Evolutionary conservation across 345 rosid genomes (phyloP).

Genomic region (Citrus cavaleriei): DNA sequence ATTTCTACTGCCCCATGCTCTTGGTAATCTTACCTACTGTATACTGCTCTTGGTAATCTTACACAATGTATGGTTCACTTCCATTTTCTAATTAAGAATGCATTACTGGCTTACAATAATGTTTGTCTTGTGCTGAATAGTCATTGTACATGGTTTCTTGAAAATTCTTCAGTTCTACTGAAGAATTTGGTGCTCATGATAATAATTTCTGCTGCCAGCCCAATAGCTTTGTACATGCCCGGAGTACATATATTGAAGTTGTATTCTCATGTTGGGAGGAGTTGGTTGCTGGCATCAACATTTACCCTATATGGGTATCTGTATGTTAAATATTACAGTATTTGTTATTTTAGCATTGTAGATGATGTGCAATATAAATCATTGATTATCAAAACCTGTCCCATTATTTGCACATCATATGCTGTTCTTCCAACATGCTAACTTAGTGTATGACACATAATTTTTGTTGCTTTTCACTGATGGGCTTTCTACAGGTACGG

Average conservation of each 20-base stretch:
- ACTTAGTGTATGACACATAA: background rate
- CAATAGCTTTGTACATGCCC: background rate
- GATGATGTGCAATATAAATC: background rate
- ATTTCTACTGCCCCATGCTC: background rate
- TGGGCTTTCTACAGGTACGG: constrained; percentile 52
- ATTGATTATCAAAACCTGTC: background rate
- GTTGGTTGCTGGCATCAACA: background rate
- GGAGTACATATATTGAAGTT: background rate
- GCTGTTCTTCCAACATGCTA: background rate
- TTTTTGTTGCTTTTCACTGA: constrained; percentile 1
- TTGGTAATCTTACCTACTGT: background rate
- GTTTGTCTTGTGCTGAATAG: background rate
- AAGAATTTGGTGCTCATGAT: background rate
- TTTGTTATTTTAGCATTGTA: background rate
- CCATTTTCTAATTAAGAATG: background rate
- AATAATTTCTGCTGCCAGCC: background rate
- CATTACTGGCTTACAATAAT: background rate
- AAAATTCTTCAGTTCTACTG: background rate
- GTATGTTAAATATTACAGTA: background rate
- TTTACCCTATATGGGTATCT: background rate
- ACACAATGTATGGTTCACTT: background rate
- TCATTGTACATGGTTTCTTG: background rate
- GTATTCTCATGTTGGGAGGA: background rate
- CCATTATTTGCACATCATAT: background rate
- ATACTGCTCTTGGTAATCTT: background rate